Percentiles rank a stretch among this genome's conserved stretches.
These are phyloP conservation scores for Friedmanniomyces endolithicus DNA, from an alignment of 495 filamentous ascomycete genomes.

Conservation along the genomic window DNA sequence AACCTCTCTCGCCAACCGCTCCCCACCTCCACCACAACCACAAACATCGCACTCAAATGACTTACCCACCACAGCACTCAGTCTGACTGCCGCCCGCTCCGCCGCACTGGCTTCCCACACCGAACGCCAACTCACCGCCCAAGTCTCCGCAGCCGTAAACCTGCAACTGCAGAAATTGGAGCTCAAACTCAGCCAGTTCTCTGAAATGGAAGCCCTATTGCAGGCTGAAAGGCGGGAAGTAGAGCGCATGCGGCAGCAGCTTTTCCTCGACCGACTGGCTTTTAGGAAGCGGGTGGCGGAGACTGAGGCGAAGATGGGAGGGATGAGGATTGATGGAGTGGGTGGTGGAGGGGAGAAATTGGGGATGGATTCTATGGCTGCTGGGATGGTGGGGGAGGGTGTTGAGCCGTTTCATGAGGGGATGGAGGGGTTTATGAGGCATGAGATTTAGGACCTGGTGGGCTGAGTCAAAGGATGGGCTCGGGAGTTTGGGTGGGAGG, in stretches of 20 bases:
- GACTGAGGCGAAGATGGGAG: conserved; percentile 59
- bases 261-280: conserved; percentile 80
- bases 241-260: conserved; percentile 76
- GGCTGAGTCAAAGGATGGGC: neutral
- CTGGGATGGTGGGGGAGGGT: neutral
- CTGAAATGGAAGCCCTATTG: conserved; percentile 83
- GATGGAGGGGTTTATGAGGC: conserved; percentile 21
- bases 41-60: conserved; percentile 5
- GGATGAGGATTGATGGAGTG: neutral
- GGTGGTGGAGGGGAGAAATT: neutral
- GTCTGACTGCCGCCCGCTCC: conserved; percentile 70
- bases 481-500: too few relatives aligned
- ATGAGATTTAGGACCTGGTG: conserved; percentile 11
- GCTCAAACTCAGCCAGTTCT: conserved; percentile 76
- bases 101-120: conserved; percentile 84
- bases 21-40: conserved; percentile 3
- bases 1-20: conserved; percentile 22
- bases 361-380: conserved; percentile 1
- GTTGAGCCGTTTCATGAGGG: conserved; percentile 16
- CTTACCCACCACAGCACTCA: conserved; percentile 67
- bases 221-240: conserved; percentile 87
- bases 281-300: conserved; percentile 80
- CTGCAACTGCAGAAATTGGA: conserved; percentile 33
- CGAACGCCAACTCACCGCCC: conserved; percentile 87
- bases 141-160: conserved; percentile 78